phyloP scores from a whole-genome alignment of 805 yeast species.

The Kodamaea kaohsiungensis region DNA sequence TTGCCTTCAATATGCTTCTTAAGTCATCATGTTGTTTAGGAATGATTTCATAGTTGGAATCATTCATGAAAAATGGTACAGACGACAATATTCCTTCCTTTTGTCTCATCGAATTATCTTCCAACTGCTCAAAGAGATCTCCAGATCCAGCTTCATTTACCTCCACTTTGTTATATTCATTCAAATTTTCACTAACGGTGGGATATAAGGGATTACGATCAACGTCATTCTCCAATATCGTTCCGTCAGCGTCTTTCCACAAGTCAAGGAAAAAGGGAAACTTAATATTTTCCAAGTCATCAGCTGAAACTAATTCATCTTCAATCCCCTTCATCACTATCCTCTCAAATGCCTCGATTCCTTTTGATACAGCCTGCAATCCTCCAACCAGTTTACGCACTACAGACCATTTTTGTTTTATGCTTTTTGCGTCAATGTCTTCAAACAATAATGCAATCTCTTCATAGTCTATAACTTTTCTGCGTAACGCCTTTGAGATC shows the following conservation, averaged over 20 bases:
- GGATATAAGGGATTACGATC: constrained; percentile 41
- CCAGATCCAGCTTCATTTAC: constrained; percentile 18
- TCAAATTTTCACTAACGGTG: constrained; percentile 48
- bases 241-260: constrained; percentile 62
- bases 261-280: constrained; percentile 52
- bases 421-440: constrained; percentile 40
- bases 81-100: constrained; percentile 57
- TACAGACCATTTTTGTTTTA: constrained; percentile 70
- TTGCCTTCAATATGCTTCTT: constrained; percentile 49
- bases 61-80: constrained; percentile 43
- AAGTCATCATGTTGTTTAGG: constrained; percentile 33
- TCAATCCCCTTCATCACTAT: constrained; percentile 60
- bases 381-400: constrained; percentile 54
- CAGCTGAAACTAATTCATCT: constrained; percentile 49
- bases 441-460: constrained; percentile 53
- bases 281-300: constrained; percentile 53
- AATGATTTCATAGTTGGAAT: constrained; percentile 10
- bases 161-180: constrained; percentile 44
- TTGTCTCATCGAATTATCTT: constrained; percentile 67
- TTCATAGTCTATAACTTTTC: constrained; percentile 65
- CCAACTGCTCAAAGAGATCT: constrained; percentile 43
- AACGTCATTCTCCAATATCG: constrained; percentile 22
- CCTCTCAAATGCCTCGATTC: constrained; percentile 67
- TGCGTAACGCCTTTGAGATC: constrained; percentile 60
- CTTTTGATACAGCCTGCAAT: constrained; percentile 53